Conservation (phyloP, 371 early-diverging fungal genomes). For the Lichtheimia ornata region DNA sequence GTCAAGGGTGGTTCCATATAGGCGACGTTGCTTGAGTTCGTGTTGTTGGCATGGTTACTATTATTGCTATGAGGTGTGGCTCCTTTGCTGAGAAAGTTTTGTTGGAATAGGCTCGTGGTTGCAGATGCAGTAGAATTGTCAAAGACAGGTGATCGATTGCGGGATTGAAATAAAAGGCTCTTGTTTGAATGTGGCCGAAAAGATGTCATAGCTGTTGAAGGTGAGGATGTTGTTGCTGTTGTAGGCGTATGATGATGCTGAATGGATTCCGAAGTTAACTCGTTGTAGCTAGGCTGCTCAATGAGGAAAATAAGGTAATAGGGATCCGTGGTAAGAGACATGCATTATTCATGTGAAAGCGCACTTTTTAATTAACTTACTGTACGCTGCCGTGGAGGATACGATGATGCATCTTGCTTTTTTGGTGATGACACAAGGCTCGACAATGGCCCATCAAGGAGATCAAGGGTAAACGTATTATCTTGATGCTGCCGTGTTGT, state of each 20-base stretch:
- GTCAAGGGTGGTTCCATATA: neutral
- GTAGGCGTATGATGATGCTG: neutral
- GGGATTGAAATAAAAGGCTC: neutral
- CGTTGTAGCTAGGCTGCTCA: neutral
- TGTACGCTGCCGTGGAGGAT: neutral
- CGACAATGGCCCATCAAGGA: neutral
- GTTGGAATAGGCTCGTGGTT: neutral
- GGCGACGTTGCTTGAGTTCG: neutral
- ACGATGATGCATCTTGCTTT: neutral
- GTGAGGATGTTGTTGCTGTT: neutral
- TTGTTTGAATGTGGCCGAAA: neutral
- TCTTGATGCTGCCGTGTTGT: neutral
- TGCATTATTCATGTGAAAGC: neutral
- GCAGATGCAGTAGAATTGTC: neutral
- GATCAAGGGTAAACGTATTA: slow-evolving; percentile 1
- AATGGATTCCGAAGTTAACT: neutral
- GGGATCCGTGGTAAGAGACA: neutral
- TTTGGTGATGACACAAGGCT: neutral
- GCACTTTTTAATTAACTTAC: neutral
- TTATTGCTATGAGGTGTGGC: neutral
- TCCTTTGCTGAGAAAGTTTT: slow-evolving; percentile 3
- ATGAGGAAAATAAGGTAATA: neutral
- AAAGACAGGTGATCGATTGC: neutral
- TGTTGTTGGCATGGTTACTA: neutral
- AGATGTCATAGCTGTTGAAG: neutral